phyloP scores from a whole-genome alignment of 768 basidiomycete genomes.

The Neoboletus magnificus region DNA sequence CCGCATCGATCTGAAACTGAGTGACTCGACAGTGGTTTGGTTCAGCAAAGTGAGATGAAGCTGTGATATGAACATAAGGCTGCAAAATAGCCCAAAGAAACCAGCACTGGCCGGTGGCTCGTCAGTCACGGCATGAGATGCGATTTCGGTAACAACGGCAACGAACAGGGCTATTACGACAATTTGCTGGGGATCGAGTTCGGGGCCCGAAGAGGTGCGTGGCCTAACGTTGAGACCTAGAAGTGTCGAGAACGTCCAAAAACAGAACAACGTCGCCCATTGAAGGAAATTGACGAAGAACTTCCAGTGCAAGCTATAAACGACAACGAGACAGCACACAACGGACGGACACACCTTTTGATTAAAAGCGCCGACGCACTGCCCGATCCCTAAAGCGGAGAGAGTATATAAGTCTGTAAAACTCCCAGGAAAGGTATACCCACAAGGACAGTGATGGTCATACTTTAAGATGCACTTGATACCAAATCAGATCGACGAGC shows the following conservation, averaged over 20 bases:
- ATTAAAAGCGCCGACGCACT: constrained; percentile 91
- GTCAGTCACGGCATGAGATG: constrained; percentile 5
- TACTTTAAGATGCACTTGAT: constrained; percentile 74
- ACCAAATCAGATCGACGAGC: neutral
- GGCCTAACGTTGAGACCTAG: constrained; percentile 48
- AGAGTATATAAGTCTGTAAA: neutral
- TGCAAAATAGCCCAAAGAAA: constrained; percentile 71
- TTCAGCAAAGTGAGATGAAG: constrained; percentile 56
- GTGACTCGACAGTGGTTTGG: constrained; percentile 80
- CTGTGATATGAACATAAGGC: constrained; percentile 55
- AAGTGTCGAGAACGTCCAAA: constrained; percentile 62
- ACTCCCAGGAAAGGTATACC: constrained; percentile 23
- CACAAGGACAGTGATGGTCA: constrained; percentile 90
- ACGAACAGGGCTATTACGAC: constrained; percentile 74
- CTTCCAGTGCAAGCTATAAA: constrained; percentile 31
- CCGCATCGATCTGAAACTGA: constrained; percentile 53
- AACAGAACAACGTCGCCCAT: constrained; percentile 56
- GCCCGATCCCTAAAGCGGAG: constrained; percentile 70
- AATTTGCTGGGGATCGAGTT: constrained; percentile 65
- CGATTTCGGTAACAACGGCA: neutral
- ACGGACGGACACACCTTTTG: constrained; percentile 58
- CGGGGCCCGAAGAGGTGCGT: constrained; percentile 13
- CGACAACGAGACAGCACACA: neutral
- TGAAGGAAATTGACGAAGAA: constrained; percentile 83
- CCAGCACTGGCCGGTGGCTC: constrained; percentile 46